A percentile compares a stretch with the other conserved stretches of the same genome.
phyloP scores from a whole-genome alignment of 495 filamentous ascomycete species.

The Filosporella fistucella region DNA sequence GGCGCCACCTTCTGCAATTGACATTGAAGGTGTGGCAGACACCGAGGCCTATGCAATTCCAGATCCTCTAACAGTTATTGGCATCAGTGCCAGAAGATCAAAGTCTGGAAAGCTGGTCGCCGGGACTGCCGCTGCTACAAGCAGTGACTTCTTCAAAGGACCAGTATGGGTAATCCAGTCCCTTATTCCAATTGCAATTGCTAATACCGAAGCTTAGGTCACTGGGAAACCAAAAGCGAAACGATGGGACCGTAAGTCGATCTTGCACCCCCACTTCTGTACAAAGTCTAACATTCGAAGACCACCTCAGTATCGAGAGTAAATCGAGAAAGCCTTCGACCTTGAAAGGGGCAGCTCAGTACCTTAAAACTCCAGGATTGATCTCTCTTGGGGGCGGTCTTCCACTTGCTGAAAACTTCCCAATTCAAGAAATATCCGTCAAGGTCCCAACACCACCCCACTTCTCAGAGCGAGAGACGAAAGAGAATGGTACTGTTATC shows the following conservation, averaged over 20 bases:
- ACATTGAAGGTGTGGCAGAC: constrained; percentile 17
- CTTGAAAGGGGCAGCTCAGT: constrained; percentile 75
- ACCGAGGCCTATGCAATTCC: constrained; percentile 28
- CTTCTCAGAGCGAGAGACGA: constrained; percentile 65
- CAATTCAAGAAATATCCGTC: constrained; percentile 63
- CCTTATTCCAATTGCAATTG: background rate
- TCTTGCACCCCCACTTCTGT: constrained; percentile 20
- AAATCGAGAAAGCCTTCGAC: constrained; percentile 52
- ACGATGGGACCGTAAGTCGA: constrained; percentile 74
- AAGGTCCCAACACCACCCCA: constrained; percentile 62
- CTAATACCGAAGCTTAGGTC: constrained; percentile 24
- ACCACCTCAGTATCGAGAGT: constrained; percentile 55
- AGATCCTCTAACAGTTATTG: constrained; percentile 65
- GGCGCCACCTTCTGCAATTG: constrained; percentile 23
- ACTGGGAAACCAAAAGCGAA: constrained; percentile 71
- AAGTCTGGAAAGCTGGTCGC: constrained; percentile 64
- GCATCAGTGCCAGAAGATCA: constrained; percentile 61
- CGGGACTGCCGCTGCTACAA: constrained; percentile 71
- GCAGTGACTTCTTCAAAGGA: constrained; percentile 82
- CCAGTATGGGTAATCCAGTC: constrained; percentile 52
- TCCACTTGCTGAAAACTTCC: constrained; percentile 86
- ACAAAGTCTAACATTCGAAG: constrained; percentile 27
- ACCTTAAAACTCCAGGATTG: constrained; percentile 64
- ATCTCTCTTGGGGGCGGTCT: constrained; percentile 93
- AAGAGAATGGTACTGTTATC: constrained; percentile 46